These are phyloP conservation scores for Alternaria novae-zelandiae DNA, from an alignment of 2,329 filamentous ascomycete genomes.

Conservation along the genomic window DNA sequence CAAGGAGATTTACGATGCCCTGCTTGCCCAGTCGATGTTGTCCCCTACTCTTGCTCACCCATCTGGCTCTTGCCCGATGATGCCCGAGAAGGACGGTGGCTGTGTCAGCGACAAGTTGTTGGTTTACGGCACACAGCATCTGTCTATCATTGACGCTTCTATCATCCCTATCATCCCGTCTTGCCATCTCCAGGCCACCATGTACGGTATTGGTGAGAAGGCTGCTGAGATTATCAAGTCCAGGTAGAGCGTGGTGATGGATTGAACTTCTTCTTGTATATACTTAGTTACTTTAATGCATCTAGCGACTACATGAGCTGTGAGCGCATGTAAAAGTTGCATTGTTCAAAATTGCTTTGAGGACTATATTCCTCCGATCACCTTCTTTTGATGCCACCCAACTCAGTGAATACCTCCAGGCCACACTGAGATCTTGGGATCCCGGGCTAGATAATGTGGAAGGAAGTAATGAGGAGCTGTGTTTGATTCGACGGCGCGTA, in stretches of 20 bases:
- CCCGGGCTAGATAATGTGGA: neutral
- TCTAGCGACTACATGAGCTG: neutral
- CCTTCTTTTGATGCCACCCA: neutral
- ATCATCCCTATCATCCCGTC: slow-evolving; percentile 41
- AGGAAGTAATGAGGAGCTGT: neutral
- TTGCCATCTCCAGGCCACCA: slow-evolving; percentile 38
- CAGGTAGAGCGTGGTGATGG: slow-evolving; percentile 7
- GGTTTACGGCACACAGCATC: slow-evolving; percentile 38
- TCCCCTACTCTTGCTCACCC: slow-evolving; percentile 42
- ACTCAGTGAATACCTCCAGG: neutral
- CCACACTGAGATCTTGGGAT: neutral
- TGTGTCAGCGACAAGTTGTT: slow-evolving; percentile 36
- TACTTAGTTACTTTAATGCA: neutral
- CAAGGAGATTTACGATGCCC: slow-evolving; percentile 26
- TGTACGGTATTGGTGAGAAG: slow-evolving; percentile 45
- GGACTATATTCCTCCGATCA: neutral
- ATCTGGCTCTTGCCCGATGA: slow-evolving; percentile 39
- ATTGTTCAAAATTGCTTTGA: neutral
- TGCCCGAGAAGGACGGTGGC: slow-evolving; percentile 29
- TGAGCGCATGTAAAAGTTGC: neutral
- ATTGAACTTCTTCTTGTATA: neutral
- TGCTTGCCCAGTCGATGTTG: slow-evolving; percentile 25
- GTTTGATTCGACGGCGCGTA: neutral
- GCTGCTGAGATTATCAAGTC: slow-evolving; percentile 42
- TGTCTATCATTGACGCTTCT: slow-evolving; percentile 40